Conservation (phyloP, 2,329 filamentous ascomycete species). For the Paracoccidioides brasiliensis region DNA sequence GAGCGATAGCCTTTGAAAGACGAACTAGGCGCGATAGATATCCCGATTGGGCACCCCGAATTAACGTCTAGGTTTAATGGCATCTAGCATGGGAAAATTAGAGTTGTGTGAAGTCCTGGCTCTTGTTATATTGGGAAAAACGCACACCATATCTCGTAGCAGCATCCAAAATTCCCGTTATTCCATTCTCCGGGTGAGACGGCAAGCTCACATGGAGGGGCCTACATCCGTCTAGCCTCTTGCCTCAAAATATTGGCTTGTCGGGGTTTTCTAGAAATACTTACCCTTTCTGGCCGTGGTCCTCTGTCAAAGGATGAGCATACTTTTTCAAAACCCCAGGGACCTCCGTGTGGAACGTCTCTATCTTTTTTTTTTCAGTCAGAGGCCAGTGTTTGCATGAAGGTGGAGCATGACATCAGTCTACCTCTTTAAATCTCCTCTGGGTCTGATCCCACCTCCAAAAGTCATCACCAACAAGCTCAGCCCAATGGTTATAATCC, state of each 20-base stretch:
- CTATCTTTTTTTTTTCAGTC: not conserved
- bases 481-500: slow-evolving; percentile 24
- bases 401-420: not conserved
- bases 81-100: not conserved
- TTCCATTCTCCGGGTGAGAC: not conserved
- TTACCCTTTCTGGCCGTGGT: slow-evolving; percentile 2
- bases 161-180: not conserved
- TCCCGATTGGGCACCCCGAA: slow-evolving; percentile 38
- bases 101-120: not conserved
- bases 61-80: not conserved
- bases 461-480: slow-evolving; percentile 16
- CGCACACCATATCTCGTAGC: not conserved
- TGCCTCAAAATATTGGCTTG: not conserved
- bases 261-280: not conserved
- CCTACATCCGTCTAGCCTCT: not conserved
- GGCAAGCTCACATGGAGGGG: not conserved
- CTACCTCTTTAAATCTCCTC: slow-evolving; percentile 2
- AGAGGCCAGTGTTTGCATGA: not conserved
- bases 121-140: not conserved
- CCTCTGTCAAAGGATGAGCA: not conserved
- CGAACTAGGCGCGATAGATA: slow-evolving; percentile 35
- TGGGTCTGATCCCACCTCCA: slow-evolving; percentile 13
- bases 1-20: slow-evolving; percentile 31
- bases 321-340: not conserved
- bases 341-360: not conserved